These are phyloP conservation scores for Yarrowia osloensis DNA, from an alignment of 805 yeast genomes.

Conservation along the genomic window DNA sequence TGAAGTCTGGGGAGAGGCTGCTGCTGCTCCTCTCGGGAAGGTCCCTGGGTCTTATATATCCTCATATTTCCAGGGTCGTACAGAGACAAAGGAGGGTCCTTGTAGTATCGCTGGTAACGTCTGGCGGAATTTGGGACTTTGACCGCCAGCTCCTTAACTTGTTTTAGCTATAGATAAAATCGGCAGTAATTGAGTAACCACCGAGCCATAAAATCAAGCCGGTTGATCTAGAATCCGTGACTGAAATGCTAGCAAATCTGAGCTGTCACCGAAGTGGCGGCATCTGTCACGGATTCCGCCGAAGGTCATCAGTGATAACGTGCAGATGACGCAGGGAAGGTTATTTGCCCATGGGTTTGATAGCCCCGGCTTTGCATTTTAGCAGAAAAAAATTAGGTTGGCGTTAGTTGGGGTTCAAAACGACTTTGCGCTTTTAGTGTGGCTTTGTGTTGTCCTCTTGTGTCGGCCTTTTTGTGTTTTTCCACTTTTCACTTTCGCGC, in stretches of 20 bases:
- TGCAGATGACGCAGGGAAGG: conserved; percentile 24
- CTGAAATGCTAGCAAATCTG: too few species aligned
- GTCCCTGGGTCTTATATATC: conserved; percentile 9
- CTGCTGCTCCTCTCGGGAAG: too few species aligned
- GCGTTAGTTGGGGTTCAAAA: not conserved
- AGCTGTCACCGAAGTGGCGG: too few species aligned
- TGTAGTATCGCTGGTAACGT: not conserved
- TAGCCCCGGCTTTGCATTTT: conserved; percentile 27
- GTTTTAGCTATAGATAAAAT: too few species aligned
- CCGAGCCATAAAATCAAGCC: too few species aligned
- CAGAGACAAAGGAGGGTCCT: conserved; percentile 29
- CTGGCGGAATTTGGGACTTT: too few species aligned
- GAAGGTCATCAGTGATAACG: too few species aligned
- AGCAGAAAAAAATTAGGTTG: not conserved
- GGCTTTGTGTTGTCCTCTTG: not conserved
- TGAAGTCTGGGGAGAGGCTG: too few species aligned
- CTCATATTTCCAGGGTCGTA: conserved; percentile 22
- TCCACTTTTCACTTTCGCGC: not conserved
- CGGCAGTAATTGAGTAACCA: too few species aligned
- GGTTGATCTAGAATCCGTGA: too few species aligned
- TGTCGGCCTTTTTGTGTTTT: not conserved
- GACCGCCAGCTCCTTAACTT: too few species aligned
- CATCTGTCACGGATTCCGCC: too few species aligned
- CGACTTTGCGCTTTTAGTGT: not conserved
- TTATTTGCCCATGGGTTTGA: conserved; percentile 11